Conservation (phyloP, 2,329 filamentous ascomycete genomes). For the Fusarium nygamai region DNA sequence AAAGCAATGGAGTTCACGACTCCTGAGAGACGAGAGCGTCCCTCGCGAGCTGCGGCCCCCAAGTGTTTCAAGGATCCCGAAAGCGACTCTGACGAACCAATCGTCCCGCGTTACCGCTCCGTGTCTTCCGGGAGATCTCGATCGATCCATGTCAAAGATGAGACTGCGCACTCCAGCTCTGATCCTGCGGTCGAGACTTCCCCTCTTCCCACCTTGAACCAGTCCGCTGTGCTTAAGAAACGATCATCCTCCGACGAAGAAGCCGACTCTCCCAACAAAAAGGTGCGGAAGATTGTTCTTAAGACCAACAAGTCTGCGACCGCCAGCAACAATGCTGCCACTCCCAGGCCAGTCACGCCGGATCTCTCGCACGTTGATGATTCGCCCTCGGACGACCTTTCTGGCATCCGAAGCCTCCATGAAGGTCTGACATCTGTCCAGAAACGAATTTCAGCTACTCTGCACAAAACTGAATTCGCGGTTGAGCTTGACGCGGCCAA, state of each 20-base stretch:
- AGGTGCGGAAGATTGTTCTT: slow-evolving; percentile 1
- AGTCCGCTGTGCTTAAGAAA: not conserved
- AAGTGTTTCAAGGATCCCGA: slow-evolving; percentile 2
- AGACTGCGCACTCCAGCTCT: not conserved
- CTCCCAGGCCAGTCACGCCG: not conserved
- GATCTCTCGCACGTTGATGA: not conserved
- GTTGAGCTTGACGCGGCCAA: not conserved
- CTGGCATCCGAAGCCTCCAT: not conserved
- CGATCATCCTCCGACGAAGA: not conserved
- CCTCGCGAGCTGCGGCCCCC: slow-evolving; percentile 11
- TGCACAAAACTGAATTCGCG: not conserved
- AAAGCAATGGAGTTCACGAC: not conserved
- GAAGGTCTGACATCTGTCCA: not conserved
- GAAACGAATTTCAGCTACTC: not conserved
- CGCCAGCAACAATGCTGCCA: not conserved
- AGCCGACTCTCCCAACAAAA: slow-evolving; percentile 6
- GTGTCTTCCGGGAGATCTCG: not conserved
- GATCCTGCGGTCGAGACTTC: not conserved
- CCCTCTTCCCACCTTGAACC: not conserved
- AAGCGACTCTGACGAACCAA: not conserved
- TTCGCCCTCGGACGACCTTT: not conserved
- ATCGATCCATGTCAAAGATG: not conserved
- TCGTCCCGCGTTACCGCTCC: not conserved
- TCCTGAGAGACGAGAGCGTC: slow-evolving; percentile 9
- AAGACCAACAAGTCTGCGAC: not conserved